A percentile compares a stretch with the other conserved stretches of the same genome.
phyloP scores from a whole-genome alignment of 1,284 basidiomycete species.

The Fereydounia khargensis region DNA sequence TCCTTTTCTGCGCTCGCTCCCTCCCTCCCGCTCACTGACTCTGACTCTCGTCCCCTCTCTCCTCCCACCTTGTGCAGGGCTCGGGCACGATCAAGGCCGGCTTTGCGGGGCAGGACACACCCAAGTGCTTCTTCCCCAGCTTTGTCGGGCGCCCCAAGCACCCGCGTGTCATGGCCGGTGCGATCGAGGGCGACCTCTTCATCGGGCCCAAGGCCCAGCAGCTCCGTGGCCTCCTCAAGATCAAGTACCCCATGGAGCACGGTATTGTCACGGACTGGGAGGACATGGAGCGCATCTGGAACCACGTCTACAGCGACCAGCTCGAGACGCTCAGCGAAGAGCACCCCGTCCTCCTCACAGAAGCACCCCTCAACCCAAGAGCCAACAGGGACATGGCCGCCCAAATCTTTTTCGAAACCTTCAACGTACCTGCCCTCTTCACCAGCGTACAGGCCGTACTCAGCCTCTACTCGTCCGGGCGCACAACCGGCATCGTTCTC shows the following conservation, averaged over 20 bases:
- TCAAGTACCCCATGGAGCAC: conserved; percentile 56
- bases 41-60: not conserved
- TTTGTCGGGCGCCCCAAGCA: conserved; percentile 56
- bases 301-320: conserved; percentile 52
- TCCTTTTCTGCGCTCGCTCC: not conserved
- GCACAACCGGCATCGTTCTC: conserved; percentile 96
- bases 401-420: conserved; percentile 95
- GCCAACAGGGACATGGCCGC: conserved; percentile 92
- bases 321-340: conserved; percentile 55
- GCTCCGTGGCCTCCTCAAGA: conserved; percentile 50
- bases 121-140: conserved; percentile 55
- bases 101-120: conserved; percentile 54
- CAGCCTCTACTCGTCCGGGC: conserved; percentile 94
- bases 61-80: conserved; percentile 14
- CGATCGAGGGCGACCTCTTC: conserved; percentile 56
- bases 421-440: conserved; percentile 97
- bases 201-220: conserved; percentile 55
- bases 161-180: conserved; percentile 54
- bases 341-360: conserved; percentile 93
- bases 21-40: not conserved
- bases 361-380: conserved; percentile 88
- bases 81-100: conserved; percentile 57
- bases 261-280: conserved; percentile 57
- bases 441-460: conserved; percentile 96
- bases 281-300: conserved; percentile 57